Percentiles rank a stretch among this genome's conserved stretches.
Conservation (phyloP, 2,329 filamentous ascomycete species). For the Lachnellula arida region DNA sequence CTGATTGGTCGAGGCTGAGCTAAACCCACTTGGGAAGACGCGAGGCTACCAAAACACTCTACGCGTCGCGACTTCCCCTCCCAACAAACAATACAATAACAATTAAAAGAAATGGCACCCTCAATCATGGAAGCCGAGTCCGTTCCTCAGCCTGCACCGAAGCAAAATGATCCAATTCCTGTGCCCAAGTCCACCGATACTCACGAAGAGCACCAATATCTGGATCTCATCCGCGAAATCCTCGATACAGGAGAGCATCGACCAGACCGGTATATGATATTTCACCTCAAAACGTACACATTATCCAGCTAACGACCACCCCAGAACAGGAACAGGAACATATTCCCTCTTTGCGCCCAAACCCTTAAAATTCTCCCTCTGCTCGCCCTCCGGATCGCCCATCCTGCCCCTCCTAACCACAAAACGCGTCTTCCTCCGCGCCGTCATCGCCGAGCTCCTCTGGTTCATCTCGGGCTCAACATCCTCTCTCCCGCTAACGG, state of each 20-base stretch:
- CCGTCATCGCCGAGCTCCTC: conserved; percentile 85
- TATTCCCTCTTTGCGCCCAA: conserved; percentile 82
- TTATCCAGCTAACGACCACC: neutral
- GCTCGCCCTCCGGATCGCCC: conserved; percentile 50
- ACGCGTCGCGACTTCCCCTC: conserved; percentile 3
- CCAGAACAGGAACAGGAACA: conserved; percentile 87
- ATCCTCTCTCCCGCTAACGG: conserved; percentile 69
- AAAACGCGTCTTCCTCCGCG: conserved; percentile 90
- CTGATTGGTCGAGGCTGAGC: neutral
- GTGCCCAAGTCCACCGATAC: neutral
- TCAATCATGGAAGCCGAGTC: conserved; percentile 17
- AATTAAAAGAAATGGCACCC: conserved; percentile 15
- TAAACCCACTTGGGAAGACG: neutral
- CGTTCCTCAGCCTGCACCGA: neutral
- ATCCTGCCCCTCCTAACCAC: conserved; percentile 92
- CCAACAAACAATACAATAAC: neutral
- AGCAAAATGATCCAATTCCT: neutral
- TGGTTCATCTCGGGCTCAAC: conserved; percentile 92
- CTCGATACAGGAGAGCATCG: conserved; percentile 79
- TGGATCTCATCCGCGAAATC: conserved; percentile 83
- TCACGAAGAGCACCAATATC: conserved; percentile 93
- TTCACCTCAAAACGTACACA: neutral
- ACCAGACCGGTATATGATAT: conserved; percentile 63
- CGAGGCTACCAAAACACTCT: conserved; percentile 5
- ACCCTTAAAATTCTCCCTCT: conserved; percentile 82